Percentiles rank a stretch among this genome's conserved stretches.
These are phyloP conservation scores for Hypoxylon rickii DNA, from an alignment of 495 filamentous ascomycete genomes.

Conservation along the genomic window DNA sequence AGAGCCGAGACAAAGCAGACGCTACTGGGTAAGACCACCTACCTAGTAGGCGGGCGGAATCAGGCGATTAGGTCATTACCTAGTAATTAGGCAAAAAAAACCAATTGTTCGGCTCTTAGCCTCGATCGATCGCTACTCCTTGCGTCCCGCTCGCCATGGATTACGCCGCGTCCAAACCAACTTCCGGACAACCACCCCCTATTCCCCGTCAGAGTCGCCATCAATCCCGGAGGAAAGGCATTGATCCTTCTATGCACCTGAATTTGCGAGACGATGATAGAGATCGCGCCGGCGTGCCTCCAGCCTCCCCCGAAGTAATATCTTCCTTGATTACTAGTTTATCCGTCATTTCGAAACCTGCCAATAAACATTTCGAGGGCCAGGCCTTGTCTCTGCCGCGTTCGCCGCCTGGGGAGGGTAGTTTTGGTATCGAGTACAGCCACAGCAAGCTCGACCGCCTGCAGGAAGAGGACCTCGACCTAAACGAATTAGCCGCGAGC, in stretches of 20 bases:
- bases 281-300: constrained; percentile 53
- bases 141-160: constrained; percentile 27
- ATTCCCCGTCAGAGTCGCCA: constrained; percentile 41
- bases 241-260: constrained; percentile 43
- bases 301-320: constrained; percentile 90
- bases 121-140: constrained; percentile 21
- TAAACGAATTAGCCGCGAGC: constrained; percentile 68
- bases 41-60: too few relatives aligned
- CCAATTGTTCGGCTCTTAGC: constrained; percentile 23
- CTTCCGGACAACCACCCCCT: constrained; percentile 32
- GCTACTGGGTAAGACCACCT: not conserved
- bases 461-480: constrained; percentile 63
- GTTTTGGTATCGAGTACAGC: constrained; percentile 75
- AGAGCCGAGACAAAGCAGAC: not conserved
- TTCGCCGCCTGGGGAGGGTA: constrained; percentile 55
- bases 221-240: constrained; percentile 43
- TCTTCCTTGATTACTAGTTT: constrained; percentile 91
- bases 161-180: constrained; percentile 23
- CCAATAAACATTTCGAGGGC: constrained; percentile 73
- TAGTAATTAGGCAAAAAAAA: constrained; percentile 32
- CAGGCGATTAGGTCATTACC: too few relatives aligned
- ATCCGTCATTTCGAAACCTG: constrained; percentile 78
- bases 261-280: constrained; percentile 35
- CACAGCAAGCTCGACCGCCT: constrained; percentile 51
- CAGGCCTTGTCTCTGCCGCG: constrained; percentile 54